phyloP scores from a whole-genome alignment of 495 filamentous ascomycete species.

The Usnea hakonensis region DNA sequence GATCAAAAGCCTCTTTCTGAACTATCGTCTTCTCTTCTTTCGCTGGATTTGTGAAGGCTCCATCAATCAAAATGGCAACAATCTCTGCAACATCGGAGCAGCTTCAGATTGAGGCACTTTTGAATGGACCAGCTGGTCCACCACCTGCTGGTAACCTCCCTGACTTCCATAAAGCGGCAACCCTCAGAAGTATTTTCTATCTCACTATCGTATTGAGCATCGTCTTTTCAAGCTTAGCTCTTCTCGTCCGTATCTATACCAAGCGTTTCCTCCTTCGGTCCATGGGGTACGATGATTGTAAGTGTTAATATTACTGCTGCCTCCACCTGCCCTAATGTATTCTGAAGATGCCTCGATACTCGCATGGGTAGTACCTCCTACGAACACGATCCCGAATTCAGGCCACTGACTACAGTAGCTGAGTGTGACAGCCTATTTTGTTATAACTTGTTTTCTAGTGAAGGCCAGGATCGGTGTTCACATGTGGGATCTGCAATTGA shows the following conservation, averaged over 20 bases:
- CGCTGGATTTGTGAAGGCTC: no score
- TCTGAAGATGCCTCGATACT: not conserved
- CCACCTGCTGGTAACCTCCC: not conserved
- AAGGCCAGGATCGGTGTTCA: conserved; percentile 8
- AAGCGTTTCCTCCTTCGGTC: not conserved
- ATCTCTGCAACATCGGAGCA: not conserved
- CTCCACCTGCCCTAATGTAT: not conserved
- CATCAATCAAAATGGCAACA: not conserved
- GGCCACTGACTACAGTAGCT: not conserved
- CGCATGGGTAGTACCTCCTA: not conserved
- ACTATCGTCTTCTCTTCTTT: no score
- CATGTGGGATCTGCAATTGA: conserved; percentile 18
- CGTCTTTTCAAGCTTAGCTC: not conserved
- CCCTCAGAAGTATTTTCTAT: not conserved
- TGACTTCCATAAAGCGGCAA: not conserved
- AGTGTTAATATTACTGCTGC: not conserved
- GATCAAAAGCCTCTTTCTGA: no score
- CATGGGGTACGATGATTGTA: conserved; percentile 8
- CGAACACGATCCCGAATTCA: not conserved
- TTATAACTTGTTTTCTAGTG: not conserved
- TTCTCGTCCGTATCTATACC: conserved; percentile 3
- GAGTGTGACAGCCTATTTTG: not conserved
- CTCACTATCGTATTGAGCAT: not conserved
- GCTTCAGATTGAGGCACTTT: not conserved
- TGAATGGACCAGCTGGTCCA: not conserved